A percentile compares a stretch with the other conserved stretches of the same genome.
Conservation (phyloP, 805 yeast species). For the Suhomyces canberraensis region DNA sequence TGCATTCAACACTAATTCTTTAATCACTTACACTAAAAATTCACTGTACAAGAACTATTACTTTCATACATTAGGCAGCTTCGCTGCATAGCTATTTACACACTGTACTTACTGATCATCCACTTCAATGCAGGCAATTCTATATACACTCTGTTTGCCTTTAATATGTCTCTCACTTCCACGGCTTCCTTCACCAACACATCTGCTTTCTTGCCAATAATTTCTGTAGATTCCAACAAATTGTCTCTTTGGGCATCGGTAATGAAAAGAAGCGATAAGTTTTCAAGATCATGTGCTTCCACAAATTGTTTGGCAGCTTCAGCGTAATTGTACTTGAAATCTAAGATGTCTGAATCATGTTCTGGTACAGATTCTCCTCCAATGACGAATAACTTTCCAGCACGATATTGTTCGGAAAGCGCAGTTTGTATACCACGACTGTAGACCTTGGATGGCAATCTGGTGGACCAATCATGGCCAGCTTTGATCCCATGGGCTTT, state of each 20-base stretch:
- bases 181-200: constrained; percentile 73
- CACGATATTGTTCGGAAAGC: constrained; percentile 72
- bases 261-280: constrained; percentile 63
- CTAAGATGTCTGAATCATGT: constrained; percentile 22
- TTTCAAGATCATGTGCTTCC: constrained; percentile 45
- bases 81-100: too few species aligned
- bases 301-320: constrained; percentile 50
- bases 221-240: constrained; percentile 56
- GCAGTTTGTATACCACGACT: constrained; percentile 77
- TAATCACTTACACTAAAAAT: too few species aligned
- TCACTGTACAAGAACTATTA: too few species aligned
- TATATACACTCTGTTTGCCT: constrained; percentile 71
- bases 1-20: too few species aligned
- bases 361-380: constrained; percentile 39
- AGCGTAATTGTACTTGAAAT: constrained; percentile 39
- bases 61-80: constrained; percentile 18
- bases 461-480: constrained; percentile 83
- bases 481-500: constrained; percentile 87
- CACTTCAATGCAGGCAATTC: constrained; percentile 72
- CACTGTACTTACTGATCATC: constrained; percentile 37
- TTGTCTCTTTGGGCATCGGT: constrained; percentile 59
- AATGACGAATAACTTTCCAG: constrained; percentile 67
- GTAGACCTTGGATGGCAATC: constrained; percentile 70
- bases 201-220: constrained; percentile 52
- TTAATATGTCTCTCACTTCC: constrained; percentile 78